These are phyloP conservation scores for Xylariaceae sp. DNA, from an alignment of 2,329 filamentous ascomycete genomes.

Conservation along the genomic window DNA sequence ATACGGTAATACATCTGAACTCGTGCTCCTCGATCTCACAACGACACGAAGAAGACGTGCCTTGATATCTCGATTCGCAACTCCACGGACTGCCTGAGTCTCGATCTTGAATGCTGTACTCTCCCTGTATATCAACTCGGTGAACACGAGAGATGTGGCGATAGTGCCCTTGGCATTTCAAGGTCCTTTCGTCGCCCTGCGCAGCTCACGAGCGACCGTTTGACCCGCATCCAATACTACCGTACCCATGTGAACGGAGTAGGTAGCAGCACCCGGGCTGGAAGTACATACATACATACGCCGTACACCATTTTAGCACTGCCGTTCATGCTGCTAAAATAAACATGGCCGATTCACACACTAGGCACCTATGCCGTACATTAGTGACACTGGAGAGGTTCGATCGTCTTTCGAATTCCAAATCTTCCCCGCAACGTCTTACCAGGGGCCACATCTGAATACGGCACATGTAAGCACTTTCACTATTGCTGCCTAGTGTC, in stretches of 20 bases:
- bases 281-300: background rate
- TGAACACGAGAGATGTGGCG: too few species aligned
- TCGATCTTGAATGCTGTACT: too few species aligned
- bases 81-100: background rate
- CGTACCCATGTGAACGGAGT: background rate
- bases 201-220: background rate
- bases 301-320: background rate
- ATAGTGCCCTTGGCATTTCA: background rate
- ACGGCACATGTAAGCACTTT: constrained; percentile 7
- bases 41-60: background rate
- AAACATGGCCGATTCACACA: background rate
- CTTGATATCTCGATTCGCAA: background rate
- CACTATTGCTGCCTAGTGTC: background rate
- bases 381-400: background rate
- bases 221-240: background rate
- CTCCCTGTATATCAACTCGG: too few species aligned
- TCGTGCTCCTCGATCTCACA: background rate
- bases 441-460: constrained; percentile 13
- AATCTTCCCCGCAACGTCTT: constrained; percentile 20
- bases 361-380: background rate
- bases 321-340: background rate
- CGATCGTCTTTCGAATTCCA: constrained; percentile 22
- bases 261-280: background rate
- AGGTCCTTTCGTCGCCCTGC: background rate
- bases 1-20: too few species aligned